Percentiles rank a stretch among this genome's conserved stretches.
Evolutionary conservation across 768 basidiomycete species (phyloP).

Genomic region (Multifurca ochricompacta): DNA sequence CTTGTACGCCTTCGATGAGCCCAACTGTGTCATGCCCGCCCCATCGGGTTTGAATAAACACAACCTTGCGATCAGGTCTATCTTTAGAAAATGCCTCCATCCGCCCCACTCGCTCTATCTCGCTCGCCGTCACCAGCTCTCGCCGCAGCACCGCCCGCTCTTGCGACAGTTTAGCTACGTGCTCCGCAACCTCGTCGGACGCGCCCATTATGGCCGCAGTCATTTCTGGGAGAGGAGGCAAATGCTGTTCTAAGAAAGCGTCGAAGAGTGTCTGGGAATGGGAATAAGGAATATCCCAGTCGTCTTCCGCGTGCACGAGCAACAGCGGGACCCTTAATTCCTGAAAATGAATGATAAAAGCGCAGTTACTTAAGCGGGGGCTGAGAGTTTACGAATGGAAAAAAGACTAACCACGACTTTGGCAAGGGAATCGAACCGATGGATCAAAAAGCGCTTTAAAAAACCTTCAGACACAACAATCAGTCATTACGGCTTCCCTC

Average conservation of each 20-base stretch:
- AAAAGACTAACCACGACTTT: slow-evolving; percentile 49
- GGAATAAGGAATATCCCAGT: slow-evolving; percentile 61
- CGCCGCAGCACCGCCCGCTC: slow-evolving; percentile 36
- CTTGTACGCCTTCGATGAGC: slow-evolving; percentile 61
- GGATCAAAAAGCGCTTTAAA: slow-evolving; percentile 43
- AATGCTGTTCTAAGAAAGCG: slow-evolving; percentile 51
- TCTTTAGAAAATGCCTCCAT: slow-evolving; percentile 46
- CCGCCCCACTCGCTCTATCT: slow-evolving; percentile 42
- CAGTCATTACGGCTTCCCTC: background rate
- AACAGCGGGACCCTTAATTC: slow-evolving; percentile 60
- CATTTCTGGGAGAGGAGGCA: slow-evolving; percentile 37
- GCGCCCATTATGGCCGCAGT: slow-evolving; percentile 25
- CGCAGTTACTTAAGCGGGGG: background rate
- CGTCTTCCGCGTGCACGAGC: slow-evolving; percentile 68
- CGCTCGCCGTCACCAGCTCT: slow-evolving; percentile 37
- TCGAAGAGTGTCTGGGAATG: slow-evolving; percentile 68
- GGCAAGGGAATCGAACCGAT: slow-evolving; percentile 57
- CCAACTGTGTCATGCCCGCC: slow-evolving; percentile 57
- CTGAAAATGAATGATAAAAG: slow-evolving; percentile 29
- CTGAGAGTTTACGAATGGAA: background rate
- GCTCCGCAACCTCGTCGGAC: slow-evolving; percentile 38
- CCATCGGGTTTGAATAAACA: slow-evolving; percentile 46
- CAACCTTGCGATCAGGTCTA: slow-evolving; percentile 35
- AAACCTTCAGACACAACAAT: slow-evolving; percentile 35
- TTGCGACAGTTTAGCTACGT: slow-evolving; percentile 32